These are phyloP conservation scores for Trichosporon coremiiforme DNA, from an alignment of 1,284 basidiomycete species.

Conservation along the genomic window DNA sequence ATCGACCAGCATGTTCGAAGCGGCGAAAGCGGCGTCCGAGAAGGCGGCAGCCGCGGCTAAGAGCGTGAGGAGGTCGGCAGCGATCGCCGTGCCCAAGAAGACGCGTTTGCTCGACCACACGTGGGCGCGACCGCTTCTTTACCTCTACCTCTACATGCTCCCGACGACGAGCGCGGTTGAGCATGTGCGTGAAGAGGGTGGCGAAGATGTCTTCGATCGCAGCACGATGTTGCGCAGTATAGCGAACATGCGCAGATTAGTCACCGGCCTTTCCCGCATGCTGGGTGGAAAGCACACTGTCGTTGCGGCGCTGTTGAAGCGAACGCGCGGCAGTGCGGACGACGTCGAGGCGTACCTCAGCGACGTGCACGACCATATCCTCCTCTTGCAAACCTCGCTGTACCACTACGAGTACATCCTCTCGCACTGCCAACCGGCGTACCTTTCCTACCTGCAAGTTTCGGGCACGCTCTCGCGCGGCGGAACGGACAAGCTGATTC, in stretches of 20 bases:
- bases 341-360: conserved; percentile 85
- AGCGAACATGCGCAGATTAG: conserved; percentile 75
- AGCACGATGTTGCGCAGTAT: conserved; percentile 67
- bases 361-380: conserved; percentile 92
- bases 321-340: conserved; percentile 60
- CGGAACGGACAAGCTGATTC: conserved; percentile 67
- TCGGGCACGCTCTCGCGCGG: conserved; percentile 66
- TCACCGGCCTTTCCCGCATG: conserved; percentile 77
- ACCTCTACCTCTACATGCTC: conserved; percentile 47
- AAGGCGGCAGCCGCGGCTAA: background rate
- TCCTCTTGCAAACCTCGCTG: conserved; percentile 81
- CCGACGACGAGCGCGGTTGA: conserved; percentile 35
- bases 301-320: conserved; percentile 75
- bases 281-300: conserved; percentile 82
- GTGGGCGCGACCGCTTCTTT: conserved; percentile 36
- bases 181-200: conserved; percentile 30
- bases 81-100: background rate
- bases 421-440: conserved; percentile 81
- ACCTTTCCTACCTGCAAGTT: conserved; percentile 74
- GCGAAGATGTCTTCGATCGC: conserved; percentile 50
- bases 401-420: conserved; percentile 87
- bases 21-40: background rate
- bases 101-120: conserved; percentile 35
- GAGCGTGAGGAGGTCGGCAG: background rate
- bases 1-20: conserved; percentile 4